phyloP scores from a whole-genome alignment of 805 yeast genomes.

The Schwanniomyces sp. region DNA sequence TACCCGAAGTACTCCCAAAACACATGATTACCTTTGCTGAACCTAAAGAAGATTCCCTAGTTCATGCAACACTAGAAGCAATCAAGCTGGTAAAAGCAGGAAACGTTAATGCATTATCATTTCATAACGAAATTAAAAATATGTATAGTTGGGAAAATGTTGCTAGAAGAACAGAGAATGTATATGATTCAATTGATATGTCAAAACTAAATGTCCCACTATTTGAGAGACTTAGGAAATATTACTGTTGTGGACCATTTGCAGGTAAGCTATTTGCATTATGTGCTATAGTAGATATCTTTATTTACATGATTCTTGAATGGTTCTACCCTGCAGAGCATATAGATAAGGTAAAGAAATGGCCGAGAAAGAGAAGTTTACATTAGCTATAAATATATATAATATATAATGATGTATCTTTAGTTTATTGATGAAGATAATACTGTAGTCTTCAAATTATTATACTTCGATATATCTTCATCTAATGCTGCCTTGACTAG shows the following conservation, averaged over 20 bases:
- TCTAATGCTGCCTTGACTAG: slow-evolving; percentile 16
- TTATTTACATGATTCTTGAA: slow-evolving; percentile 63
- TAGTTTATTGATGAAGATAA: slow-evolving; percentile 2
- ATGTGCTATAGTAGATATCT: slow-evolving; percentile 77
- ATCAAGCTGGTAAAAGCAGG: slow-evolving; percentile 57
- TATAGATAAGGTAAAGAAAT: slow-evolving; percentile 77
- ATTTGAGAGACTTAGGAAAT: slow-evolving; percentile 57
- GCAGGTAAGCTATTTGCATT: slow-evolving; percentile 83
- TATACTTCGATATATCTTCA: slow-evolving; percentile 14
- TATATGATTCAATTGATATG: slow-evolving; percentile 57
- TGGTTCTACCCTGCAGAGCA: slow-evolving; percentile 63
- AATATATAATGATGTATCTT: background rate
- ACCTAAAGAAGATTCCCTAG: slow-evolving; percentile 83
- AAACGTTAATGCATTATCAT: slow-evolving; percentile 65
- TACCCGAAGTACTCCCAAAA: slow-evolving; percentile 91
- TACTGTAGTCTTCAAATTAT: slow-evolving; percentile 2
- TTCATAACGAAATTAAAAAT: slow-evolving; percentile 71
- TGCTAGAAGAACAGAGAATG: slow-evolving; percentile 81
- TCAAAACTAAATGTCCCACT: slow-evolving; percentile 50
- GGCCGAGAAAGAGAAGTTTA: slow-evolving; percentile 51
- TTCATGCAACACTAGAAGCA: slow-evolving; percentile 70
- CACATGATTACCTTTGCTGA: slow-evolving; percentile 92
- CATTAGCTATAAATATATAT: background rate
- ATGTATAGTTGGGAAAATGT: slow-evolving; percentile 95
- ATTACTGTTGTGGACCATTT: slow-evolving; percentile 73